A percentile compares a stretch with the other conserved stretches of the same genome.
Conservation (phyloP, 805 yeast genomes). For the Hanseniaspora singularis region DNA sequence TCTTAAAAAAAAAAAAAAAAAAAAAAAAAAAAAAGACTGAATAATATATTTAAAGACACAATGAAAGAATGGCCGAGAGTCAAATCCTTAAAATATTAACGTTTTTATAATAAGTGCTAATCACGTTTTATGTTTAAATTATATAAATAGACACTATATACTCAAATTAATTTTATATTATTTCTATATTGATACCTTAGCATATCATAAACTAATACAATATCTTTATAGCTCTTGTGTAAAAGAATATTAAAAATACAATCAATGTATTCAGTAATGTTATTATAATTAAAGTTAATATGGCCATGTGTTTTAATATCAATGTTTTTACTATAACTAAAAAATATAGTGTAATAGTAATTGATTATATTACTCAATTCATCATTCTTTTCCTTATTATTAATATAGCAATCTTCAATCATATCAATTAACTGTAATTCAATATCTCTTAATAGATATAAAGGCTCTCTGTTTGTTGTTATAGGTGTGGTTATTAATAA, state of each 20-base stretch:
- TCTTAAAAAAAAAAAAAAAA: neutral
- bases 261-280: slow-evolving; percentile 9
- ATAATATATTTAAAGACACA: no score
- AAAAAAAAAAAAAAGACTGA: no score
- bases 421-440: slow-evolving; percentile 17
- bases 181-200: slow-evolving; percentile 9
- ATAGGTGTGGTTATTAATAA: slow-evolving; percentile 19
- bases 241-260: slow-evolving; percentile 8
- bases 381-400: neutral
- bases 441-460: slow-evolving; percentile 18
- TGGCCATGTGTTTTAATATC: slow-evolving; percentile 4
- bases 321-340: slow-evolving; percentile 14
- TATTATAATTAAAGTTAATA: neutral
- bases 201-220: slow-evolving; percentile 3
- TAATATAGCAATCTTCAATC: neutral
- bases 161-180: neutral
- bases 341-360: slow-evolving; percentile 13
- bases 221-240: neutral
- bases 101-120: no score
- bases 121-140: no score
- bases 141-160: neutral
- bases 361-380: slow-evolving; percentile 2
- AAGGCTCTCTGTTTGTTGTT: slow-evolving; percentile 18
- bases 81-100: no score
- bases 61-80: neutral